Evolutionary conservation across 371 early-diverging fungal genomes (phyloP), one percentile per base, ranked within the genome.

Genomic region (Umbelopsis sp.): DNA sequence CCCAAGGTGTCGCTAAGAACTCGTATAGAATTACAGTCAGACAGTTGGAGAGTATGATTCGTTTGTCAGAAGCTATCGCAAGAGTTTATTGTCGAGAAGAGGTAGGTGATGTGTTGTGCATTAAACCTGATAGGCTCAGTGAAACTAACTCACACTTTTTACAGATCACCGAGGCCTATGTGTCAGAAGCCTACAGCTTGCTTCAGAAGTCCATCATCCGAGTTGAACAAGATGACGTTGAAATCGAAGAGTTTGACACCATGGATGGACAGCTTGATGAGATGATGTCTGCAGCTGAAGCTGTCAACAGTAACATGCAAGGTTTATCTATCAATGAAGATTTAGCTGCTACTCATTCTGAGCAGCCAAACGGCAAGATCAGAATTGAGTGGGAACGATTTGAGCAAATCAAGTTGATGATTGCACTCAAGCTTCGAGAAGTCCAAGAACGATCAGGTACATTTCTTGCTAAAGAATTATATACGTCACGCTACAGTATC

Each of bases 1-100:
- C 91, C 8, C 90, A 91, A 37, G 94, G 89, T 72, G 69, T 86
- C 62, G 78, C 86, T 67, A 80, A 88, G 69, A 92, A 93, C 69
- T 92, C 97, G 4, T 94, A 97, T 75, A 94, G 99, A 51, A 98
- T 99, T 72, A 99, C 99, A 3, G 99, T 99, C 16, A 92, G 99
- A 69, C 99, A 99, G 79, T 85, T 99, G 35, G 99, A 99, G 85
- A 93, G 94, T 74, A 94, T 99, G 88, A 91, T 99, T 45, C 95
- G 99, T 69, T 87, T 99, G 41, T 91, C 94, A 22, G 99, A 99
- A 83, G 99, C 99, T 4, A 86, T 98, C 76, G 99, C 99, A 11
- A 92, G 97, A 75, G 93, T 96, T 45, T 89, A 97, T 73, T 92
- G 96, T 69, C 81, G 89, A 62, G 85, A 89, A 24, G 78, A 86